Base-by-base conservation (phyloP, 2,329 filamentous ascomycete genomes). In the Fusarium scirpi region DNA sequence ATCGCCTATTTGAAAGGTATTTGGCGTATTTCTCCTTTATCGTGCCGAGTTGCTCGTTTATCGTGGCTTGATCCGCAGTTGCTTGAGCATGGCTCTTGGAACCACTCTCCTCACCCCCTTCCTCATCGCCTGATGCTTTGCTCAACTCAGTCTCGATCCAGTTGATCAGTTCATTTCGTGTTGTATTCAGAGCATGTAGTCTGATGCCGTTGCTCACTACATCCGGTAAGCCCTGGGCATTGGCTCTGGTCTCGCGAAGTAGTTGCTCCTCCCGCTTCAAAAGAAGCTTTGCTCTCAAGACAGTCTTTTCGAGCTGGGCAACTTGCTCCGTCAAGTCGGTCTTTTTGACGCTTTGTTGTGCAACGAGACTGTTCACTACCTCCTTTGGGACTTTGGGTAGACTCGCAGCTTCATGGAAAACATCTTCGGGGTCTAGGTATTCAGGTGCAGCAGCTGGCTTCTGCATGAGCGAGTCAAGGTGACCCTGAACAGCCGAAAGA, bases 81-180 rank as follows among this genome's bases (percentile, higher is more conserved):
- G 67, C 55, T 41, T 66, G 58, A 18, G 71, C 71, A 32, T 74
- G 58, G 54, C 70, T 67, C 15, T 76, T 74, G 6, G 70, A 56
- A 24, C 69, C 68, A 8, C 76, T 75, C 1, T 75, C 74, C 8
- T 76, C 76, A 2, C 70, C 75, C 1, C 77, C 78, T 2, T 77
- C 76, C 24, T 71, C 79, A 5, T 80, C 81, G 0, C 76, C 73
- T 7, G 83, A 82, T 3, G 87, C 87, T 58, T 86, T 87, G 54
- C 83, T 80, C 24, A 91, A 79, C 75, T 91, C 90, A 8, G 80
- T 81, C 76, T 91, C 89, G 60, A 91, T 90, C 89, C 89, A 91
- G 60, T 79, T 82, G 62, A 91, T 91, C 53, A 91, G 82, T 66
- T 88, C 86, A 54, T 86, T 85, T 18, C 90, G 84, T 13, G 89